phyloP scores from a whole-genome alignment of 495 filamentous ascomycete genomes.

The Sporormia fimetaria region DNA sequence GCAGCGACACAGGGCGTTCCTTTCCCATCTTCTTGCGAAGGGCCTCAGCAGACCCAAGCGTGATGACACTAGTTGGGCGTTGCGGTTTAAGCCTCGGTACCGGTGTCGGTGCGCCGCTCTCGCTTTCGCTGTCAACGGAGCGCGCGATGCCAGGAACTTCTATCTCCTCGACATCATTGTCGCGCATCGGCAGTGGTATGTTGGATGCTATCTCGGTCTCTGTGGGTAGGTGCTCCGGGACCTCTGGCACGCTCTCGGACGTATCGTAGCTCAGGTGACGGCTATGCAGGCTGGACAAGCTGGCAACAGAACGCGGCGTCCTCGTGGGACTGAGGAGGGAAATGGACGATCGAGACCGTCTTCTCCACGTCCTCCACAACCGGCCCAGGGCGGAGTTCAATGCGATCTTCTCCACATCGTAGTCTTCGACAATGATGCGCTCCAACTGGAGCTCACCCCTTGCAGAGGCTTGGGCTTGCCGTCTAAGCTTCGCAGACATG shows the following conservation, averaged over 20 bases:
- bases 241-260: slow-evolving; percentile 14
- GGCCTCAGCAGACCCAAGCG: slow-evolving; percentile 11
- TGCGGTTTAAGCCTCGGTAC: slow-evolving; percentile 13
- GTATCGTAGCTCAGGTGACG: slow-evolving; percentile 17
- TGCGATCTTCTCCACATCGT: slow-evolving; percentile 87
- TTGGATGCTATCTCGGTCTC: slow-evolving; percentile 35
- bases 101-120: slow-evolving; percentile 31
- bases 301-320: slow-evolving; percentile 11
- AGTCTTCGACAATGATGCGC: slow-evolving; percentile 71
- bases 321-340: slow-evolving; percentile 27
- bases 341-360: slow-evolving; percentile 46
- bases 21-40: slow-evolving; percentile 6
- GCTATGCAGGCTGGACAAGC: slow-evolving; percentile 14
- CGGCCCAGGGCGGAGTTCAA: slow-evolving; percentile 76
- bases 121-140: slow-evolving; percentile 48
- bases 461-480: slow-evolving; percentile 24
- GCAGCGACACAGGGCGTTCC: slow-evolving; percentile 20
- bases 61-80: slow-evolving; percentile 21
- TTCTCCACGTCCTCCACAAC: slow-evolving; percentile 93
- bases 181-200: slow-evolving; percentile 54
- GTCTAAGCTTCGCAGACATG: slow-evolving; percentile 42
- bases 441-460: slow-evolving; percentile 36
- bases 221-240: slow-evolving; percentile 30
- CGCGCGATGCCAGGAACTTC: slow-evolving; percentile 52
- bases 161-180: slow-evolving; percentile 63